Evolutionary conservation across 768 basidiomycete species (phyloP).

Genomic region (Boletus vinaceobasis): DNA sequence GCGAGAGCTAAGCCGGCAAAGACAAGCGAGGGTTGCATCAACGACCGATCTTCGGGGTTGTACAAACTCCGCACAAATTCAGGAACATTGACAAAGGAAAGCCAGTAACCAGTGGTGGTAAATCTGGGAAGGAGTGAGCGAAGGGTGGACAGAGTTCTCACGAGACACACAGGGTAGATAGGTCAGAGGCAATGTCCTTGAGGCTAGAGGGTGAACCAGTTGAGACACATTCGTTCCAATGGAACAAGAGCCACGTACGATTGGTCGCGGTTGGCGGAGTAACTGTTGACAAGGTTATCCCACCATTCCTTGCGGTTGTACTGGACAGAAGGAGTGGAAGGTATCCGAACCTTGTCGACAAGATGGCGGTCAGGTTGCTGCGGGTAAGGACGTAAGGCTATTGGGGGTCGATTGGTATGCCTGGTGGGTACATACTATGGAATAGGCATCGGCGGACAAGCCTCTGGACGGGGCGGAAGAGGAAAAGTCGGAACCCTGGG

Average conservation of each 20-base stretch:
- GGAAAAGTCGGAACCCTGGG: conserved; percentile 30
- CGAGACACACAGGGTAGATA: conserved; percentile 48
- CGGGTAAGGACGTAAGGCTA: conserved; percentile 3
- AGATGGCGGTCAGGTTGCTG: conserved; percentile 30
- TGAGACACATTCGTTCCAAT: not conserved
- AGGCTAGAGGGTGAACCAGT: conserved; percentile 32
- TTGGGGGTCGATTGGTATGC: not conserved
- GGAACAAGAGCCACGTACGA: conserved; percentile 32
- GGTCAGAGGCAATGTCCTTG: conserved; percentile 47
- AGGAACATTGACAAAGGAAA: conserved; percentile 64
- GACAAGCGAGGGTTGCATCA: conserved; percentile 70
- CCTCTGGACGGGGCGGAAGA: conserved; percentile 27
- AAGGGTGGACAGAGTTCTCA: not conserved
- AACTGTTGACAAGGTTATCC: conserved; percentile 44
- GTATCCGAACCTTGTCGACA: conserved; percentile 27
- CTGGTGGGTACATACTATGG: conserved; percentile 21
- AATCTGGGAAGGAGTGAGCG: conserved; percentile 43
- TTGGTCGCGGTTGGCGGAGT: conserved; percentile 39
- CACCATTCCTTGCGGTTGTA: conserved; percentile 43
- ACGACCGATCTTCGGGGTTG: conserved; percentile 48
- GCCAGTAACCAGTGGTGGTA: conserved; percentile 57
- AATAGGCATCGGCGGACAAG: conserved; percentile 25
- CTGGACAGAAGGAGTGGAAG: conserved; percentile 29
- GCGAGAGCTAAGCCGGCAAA: conserved; percentile 67
- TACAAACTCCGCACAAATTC: conserved; percentile 52